phyloP scores from a whole-genome alignment of 177 flowering plant species.

The Vitis hybrid region DNA sequence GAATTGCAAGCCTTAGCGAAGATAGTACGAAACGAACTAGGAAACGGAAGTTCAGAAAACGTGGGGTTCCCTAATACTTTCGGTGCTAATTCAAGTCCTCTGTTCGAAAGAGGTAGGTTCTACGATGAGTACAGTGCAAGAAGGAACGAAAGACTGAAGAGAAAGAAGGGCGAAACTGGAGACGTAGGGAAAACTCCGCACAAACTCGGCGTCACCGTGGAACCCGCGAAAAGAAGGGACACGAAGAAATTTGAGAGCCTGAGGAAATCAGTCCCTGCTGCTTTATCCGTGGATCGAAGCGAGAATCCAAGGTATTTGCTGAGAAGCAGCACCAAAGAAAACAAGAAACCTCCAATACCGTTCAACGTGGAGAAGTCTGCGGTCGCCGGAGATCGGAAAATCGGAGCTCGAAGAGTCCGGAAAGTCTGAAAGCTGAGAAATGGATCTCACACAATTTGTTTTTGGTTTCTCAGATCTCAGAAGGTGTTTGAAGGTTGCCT shows the following conservation, averaged over 20 bases:
- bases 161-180: slow-evolving; percentile 52
- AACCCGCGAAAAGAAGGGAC: slow-evolving; percentile 54
- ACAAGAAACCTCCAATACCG: slow-evolving; percentile 44
- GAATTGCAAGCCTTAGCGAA: slow-evolving; percentile 60
- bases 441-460: too few relatives aligned
- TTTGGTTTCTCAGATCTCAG: too few relatives aligned
- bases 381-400: slow-evolving; percentile 17
- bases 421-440: slow-evolving; percentile 14
- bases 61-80: neutral
- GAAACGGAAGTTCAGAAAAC: slow-evolving; percentile 13
- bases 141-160: slow-evolving; percentile 82
- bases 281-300: slow-evolving; percentile 31
- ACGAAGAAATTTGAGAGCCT: slow-evolving; percentile 51
- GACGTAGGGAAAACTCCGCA: slow-evolving; percentile 28
- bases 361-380: slow-evolving; percentile 13
- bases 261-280: slow-evolving; percentile 56
- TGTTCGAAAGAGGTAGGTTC: slow-evolving; percentile 75
- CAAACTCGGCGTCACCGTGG: slow-evolving; percentile 56
- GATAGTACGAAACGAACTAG: slow-evolving; percentile 58
- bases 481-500: too few relatives aligned
- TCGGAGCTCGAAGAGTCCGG: slow-evolving; percentile 15
- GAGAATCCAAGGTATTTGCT: slow-evolving; percentile 51
- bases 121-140: slow-evolving; percentile 81
- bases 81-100: slow-evolving; percentile 25
- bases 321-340: slow-evolving; percentile 47